Base-by-base conservation (phyloP, 2,329 filamentous ascomycete species). In the Exophiala sideris region DNA sequence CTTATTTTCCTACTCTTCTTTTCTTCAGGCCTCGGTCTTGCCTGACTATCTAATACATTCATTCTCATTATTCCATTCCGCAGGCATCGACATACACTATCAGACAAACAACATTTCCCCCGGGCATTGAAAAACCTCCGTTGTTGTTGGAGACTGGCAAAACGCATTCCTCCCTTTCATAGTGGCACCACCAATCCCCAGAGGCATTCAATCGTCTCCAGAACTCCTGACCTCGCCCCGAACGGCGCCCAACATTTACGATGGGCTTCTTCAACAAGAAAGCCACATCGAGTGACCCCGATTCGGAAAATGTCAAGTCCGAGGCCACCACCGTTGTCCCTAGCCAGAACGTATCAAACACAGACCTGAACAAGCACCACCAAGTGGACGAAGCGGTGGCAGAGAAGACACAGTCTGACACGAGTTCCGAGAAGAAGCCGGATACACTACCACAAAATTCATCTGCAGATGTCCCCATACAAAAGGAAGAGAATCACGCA, bases 331-430 rank as follows among this genome's bases (percentile, higher is more conserved):
- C 60, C 10, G 53, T 52, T 5, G 58, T 57, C 5, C 55, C 60
- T 16, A 62, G 60, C 56, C 46, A 55, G 40, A 61, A 57, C 52
- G 55, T 47, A 8, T 62, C 60, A n/a, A 40, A 54, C 32, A 53
- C 58, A 11, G 50, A 61, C 12, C 52, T 62, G 14, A 48, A 59
- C 9, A 60, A 62, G 38, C 33, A 45, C 9, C 11, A 12, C 10
- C 41, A 44, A n/a, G 4, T 52, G 7, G 59, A 56, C 34, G 24
- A 42, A 20, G 18, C 32, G 2, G 33, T 49, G 3, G 36, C 40
- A 50, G 50, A 50, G 14, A 49, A 48, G 16, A 18, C 16, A 18
- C 16, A 18, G 33, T 42, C 50, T 18, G 39, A 29, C 2, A 35
- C 29, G 24, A 38, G 16, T 24, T 16, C 39, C 9, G 5, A 52